Conservation (phyloP, 768 basidiomycete genomes). For the Ephemerocybe angulata region DNA sequence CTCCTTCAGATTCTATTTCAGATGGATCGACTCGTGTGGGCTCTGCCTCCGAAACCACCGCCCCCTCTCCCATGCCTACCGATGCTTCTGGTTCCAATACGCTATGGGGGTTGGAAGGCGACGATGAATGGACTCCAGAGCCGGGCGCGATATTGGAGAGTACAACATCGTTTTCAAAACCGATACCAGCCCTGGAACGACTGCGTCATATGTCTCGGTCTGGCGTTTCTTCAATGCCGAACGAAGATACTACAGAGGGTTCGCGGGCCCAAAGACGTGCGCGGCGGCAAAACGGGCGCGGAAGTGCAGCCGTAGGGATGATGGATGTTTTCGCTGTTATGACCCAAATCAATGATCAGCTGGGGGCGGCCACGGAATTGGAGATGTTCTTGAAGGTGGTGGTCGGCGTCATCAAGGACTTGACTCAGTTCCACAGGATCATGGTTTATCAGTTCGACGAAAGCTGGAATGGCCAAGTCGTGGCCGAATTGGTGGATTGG, state of each 20-base stretch:
- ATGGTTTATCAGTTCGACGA: conserved; percentile 83
- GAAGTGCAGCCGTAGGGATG: conserved; percentile 45
- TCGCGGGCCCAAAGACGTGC: conserved; percentile 8
- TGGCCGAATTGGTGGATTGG: conserved; percentile 81
- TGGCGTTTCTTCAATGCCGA: conserved; percentile 7
- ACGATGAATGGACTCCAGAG: conserved; percentile 40
- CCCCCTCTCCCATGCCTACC: conserved; percentile 2
- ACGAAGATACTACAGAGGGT: background rate
- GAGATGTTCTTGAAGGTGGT: conserved; percentile 68
- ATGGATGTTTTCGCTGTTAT: conserved; percentile 81
- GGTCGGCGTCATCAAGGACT: conserved; percentile 68
- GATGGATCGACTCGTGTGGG: conserved; percentile 14
- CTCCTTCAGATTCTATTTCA: conserved; percentile 8
- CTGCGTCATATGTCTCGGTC: conserved; percentile 45
- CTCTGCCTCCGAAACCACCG: conserved; percentile 4
- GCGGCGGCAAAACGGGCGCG: conserved; percentile 15
- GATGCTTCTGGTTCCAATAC: background rate
- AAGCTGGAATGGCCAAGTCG: conserved; percentile 72
- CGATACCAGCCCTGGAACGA: conserved; percentile 67
- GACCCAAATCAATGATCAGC: conserved; percentile 77
- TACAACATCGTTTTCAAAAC: conserved; percentile 65
- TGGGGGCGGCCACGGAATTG: conserved; percentile 61
- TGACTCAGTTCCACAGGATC: conserved; percentile 80
- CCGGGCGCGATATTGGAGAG: conserved; percentile 64
- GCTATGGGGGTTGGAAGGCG: conserved; percentile 17